phyloP scores from a whole-genome alignment of 148 eudicot genomes.

The Rhododendron mucronatum region DNA sequence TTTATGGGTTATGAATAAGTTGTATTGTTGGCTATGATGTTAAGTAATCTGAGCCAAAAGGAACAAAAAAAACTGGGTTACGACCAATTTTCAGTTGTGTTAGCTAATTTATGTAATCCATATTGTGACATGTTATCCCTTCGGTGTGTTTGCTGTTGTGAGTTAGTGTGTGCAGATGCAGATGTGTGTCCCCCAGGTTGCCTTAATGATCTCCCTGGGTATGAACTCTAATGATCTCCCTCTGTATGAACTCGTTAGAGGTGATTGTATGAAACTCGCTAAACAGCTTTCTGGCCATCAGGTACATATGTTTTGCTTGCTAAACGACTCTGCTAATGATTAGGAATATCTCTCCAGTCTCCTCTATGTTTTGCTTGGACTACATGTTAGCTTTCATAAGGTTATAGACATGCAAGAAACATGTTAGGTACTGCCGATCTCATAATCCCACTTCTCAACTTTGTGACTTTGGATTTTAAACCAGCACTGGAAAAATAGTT shows the following conservation, averaged over 20 bases:
- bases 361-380: neutral
- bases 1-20: no score
- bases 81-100: no score
- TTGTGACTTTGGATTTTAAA: no score
- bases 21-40: no score
- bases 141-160: no score
- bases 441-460: neutral
- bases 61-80: no score
- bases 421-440: neutral
- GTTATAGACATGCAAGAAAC: neutral
- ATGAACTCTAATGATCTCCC: constrained; percentile 78
- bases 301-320: constrained; percentile 30
- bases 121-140: no score
- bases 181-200: constrained; percentile 34
- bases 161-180: no score
- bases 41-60: no score
- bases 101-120: no score
- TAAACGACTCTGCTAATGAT: neutral
- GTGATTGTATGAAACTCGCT: constrained; percentile 52
- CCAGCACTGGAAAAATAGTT: no score
- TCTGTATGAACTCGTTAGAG: constrained; percentile 61
- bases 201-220: constrained; percentile 71
- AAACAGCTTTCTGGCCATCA: constrained; percentile 84
- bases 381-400: neutral
- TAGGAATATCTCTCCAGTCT: neutral